phyloP scores from a whole-genome alignment of 305 asterid species.

The Plantago coronopus region DNA sequence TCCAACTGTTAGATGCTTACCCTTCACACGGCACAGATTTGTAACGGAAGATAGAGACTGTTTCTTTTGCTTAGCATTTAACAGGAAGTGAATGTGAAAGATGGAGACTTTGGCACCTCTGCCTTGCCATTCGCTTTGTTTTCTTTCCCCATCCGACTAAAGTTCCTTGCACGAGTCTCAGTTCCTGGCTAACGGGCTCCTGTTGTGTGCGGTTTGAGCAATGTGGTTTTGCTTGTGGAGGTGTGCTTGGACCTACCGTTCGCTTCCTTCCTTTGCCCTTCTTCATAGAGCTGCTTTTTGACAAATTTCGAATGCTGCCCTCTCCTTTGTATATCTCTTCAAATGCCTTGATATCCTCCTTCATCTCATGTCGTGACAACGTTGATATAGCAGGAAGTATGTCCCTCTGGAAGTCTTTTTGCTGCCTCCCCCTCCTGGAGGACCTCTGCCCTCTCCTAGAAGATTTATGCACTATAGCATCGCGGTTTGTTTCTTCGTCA shows the following conservation, averaged over 20 bases:
- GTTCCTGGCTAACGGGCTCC: slow-evolving; percentile 30
- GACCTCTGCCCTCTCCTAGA: slow-evolving; percentile 52
- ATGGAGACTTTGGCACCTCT: slow-evolving; percentile 36
- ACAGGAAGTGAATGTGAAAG: slow-evolving; percentile 34
- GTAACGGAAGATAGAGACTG: not conserved
- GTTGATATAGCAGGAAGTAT: slow-evolving; percentile 64
- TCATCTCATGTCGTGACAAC: slow-evolving; percentile 57
- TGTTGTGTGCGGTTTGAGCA: slow-evolving; percentile 24
- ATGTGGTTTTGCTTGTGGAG: slow-evolving; percentile 23
- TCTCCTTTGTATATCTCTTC: slow-evolving; percentile 51
- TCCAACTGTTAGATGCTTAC: not conserved
- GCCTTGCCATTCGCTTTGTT: slow-evolving; percentile 75
- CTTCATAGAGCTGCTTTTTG: slow-evolving; percentile 30
- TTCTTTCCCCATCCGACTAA: slow-evolving; percentile 82
- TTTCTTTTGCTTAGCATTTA: slow-evolving; percentile 27
- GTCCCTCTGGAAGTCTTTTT: slow-evolving; percentile 68
- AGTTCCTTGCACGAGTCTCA: slow-evolving; percentile 36
- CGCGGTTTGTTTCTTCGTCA: slow-evolving; percentile 27
- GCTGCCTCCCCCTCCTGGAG: slow-evolving; percentile 57
- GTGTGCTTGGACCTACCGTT: slow-evolving; percentile 15
- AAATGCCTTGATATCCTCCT: slow-evolving; percentile 68
- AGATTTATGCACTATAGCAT: slow-evolving; percentile 21
- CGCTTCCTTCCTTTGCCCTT: slow-evolving; percentile 48
- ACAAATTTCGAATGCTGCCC: slow-evolving; percentile 28
- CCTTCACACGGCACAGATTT: not conserved